A percentile compares a stretch with the other conserved stretches of the same genome.
These are phyloP conservation scores for Delonix regia DNA, from an alignment of 306 rosid species.

Conservation along the genomic window DNA sequence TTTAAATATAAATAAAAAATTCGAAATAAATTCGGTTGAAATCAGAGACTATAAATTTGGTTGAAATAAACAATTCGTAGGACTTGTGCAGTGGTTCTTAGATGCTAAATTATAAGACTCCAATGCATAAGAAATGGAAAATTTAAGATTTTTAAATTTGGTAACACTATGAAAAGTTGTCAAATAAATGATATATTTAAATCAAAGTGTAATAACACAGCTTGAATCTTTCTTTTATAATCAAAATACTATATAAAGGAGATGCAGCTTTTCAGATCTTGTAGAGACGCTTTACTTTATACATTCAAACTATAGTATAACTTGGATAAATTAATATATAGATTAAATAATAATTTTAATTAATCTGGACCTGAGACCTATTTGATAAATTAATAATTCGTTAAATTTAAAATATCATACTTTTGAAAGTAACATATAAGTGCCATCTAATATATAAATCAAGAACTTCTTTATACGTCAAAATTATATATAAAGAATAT, in stretches of 20 bases:
- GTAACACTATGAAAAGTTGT: not conserved
- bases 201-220: too few relatives aligned
- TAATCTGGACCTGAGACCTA: too few relatives aligned
- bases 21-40: not conserved
- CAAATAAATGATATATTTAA: not conserved
- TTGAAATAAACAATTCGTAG: not conserved
- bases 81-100: not conserved
- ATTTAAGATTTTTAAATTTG: too few relatives aligned
- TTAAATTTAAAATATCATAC: too few relatives aligned
- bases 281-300: not conserved
- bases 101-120: not conserved
- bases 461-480: too few relatives aligned
- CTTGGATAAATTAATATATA: too few relatives aligned
- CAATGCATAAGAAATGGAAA: not conserved
- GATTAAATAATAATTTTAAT: too few relatives aligned
- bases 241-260: not conserved
- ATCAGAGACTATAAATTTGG: not conserved
- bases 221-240: not conserved
- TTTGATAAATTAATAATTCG: too few relatives aligned
- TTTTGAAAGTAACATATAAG: too few relatives aligned
- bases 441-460: too few relatives aligned
- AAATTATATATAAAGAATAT: too few relatives aligned
- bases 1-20: too few relatives aligned
- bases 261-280: not conserved
- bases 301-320: not conserved